Percentiles rank a stretch among this genome's conserved stretches.
phyloP scores from a whole-genome alignment of 2,329 filamentous ascomycete species.

The Fusarium luffae region DNA sequence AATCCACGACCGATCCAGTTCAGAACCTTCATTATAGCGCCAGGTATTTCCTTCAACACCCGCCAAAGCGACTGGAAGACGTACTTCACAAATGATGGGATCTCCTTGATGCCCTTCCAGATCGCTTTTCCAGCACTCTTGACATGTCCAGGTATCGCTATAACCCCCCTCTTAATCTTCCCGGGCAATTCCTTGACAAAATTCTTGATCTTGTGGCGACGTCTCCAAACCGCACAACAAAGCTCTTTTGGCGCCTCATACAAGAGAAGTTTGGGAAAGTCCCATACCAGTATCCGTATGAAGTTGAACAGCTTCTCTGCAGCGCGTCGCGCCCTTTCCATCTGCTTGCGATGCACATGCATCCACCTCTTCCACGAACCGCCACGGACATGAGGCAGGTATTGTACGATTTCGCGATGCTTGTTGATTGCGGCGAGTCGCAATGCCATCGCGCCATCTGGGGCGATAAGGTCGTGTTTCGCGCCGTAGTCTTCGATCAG shows the following conservation, averaged over 20 bases:
- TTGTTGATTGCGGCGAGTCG: slow-evolving; percentile 56
- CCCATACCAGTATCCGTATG: slow-evolving; percentile 44
- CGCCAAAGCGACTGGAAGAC: slow-evolving; percentile 29
- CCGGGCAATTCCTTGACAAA: slow-evolving; percentile 45
- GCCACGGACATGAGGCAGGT: slow-evolving; percentile 53
- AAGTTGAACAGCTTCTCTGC: slow-evolving; percentile 41
- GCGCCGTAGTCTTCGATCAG: slow-evolving; percentile 55
- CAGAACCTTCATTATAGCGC: slow-evolving; percentile 40
- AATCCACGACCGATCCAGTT: slow-evolving; percentile 49
- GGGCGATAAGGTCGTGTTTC: slow-evolving; percentile 57
- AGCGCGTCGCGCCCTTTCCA: slow-evolving; percentile 43
- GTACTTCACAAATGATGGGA: slow-evolving; percentile 19
- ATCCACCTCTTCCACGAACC: slow-evolving; percentile 55
- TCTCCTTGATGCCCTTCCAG: slow-evolving; percentile 40
- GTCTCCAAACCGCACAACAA: slow-evolving; percentile 36
- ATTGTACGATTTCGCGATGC: slow-evolving; percentile 57
- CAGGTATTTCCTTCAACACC: slow-evolving; percentile 34
- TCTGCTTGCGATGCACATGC: slow-evolving; percentile 47
- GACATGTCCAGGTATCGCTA: slow-evolving; percentile 31
- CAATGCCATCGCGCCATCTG: slow-evolving; percentile 58
- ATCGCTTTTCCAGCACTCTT: slow-evolving; percentile 10
- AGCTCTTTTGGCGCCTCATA: slow-evolving; percentile 44
- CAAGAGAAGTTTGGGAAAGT: slow-evolving; percentile 46
- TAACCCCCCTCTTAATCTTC: slow-evolving; percentile 33
- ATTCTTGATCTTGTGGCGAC: slow-evolving; percentile 44